Conservation (phyloP, 345 rosid species). For the Leavenworthia alabamica region DNA sequence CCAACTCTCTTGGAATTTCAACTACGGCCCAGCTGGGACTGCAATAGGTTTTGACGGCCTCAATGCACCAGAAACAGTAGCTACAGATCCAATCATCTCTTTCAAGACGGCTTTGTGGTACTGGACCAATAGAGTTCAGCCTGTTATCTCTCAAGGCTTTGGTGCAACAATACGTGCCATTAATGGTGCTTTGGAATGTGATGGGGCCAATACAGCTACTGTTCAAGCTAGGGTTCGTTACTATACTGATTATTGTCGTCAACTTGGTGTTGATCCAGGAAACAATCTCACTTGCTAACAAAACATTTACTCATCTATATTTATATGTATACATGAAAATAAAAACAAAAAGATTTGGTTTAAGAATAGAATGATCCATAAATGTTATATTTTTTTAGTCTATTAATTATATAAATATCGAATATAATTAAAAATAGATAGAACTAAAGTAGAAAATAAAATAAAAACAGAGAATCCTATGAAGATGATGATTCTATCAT, state of each 20-base stretch:
- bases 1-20: constrained; percentile 60
- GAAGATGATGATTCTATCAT: not conserved
- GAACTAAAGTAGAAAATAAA: not conserved
- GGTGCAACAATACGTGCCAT: constrained; percentile 65
- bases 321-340: not conserved
- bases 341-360: not conserved
- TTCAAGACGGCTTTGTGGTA: constrained; percentile 71
- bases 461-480: constrained; percentile 14
- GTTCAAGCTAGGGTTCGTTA: constrained; percentile 42
- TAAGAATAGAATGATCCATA: constrained; percentile 2
- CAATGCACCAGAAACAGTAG: constrained; percentile 54
- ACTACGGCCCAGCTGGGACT: constrained; percentile 57
- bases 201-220: constrained; percentile 35
- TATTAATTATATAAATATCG: not conserved
- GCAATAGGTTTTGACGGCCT: constrained; percentile 48
- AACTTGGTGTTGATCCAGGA: constrained; percentile 48
- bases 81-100: constrained; percentile 42
- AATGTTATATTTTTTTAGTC: not conserved
- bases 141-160: constrained; percentile 51
- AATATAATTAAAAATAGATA: not conserved
- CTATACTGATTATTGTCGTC: constrained; percentile 45
- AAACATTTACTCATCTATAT: not conserved
- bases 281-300: constrained; percentile 51
- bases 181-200: constrained; percentile 50
- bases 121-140: constrained; percentile 52